Evolutionary conservation across 768 basidiomycete species (phyloP).

Genomic region (Lactifluus subvellereus): DNA sequence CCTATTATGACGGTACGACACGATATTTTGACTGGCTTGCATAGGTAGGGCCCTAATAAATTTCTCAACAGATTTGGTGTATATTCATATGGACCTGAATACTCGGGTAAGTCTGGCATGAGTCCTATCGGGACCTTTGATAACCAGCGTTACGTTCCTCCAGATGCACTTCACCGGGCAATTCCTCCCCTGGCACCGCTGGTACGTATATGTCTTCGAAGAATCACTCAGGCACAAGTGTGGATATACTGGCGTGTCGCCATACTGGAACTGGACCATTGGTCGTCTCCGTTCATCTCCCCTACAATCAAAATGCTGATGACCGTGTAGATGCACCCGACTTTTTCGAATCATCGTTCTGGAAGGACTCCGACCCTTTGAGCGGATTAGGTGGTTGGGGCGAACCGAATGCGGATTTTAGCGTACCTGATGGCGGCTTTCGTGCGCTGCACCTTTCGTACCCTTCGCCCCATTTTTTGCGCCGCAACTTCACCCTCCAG

Average conservation of each 20-base stretch:
- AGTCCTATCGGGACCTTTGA: not conserved
- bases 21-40: not conserved
- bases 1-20: constrained; percentile 23
- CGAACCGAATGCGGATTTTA: constrained; percentile 23
- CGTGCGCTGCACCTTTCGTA: constrained; percentile 29
- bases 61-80: constrained; percentile 23
- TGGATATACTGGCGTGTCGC: constrained; percentile 25
- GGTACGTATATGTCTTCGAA: constrained; percentile 26
- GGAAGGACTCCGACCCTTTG: constrained; percentile 24
- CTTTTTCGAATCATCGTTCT: constrained; percentile 25
- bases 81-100: constrained; percentile 30
- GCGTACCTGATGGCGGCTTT: constrained; percentile 30
- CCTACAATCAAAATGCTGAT: not conserved
- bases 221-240: constrained; percentile 25
- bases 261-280: constrained; percentile 31
- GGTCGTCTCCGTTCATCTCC: constrained; percentile 8
- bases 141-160: not conserved
- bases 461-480: constrained; percentile 31
- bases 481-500: constrained; percentile 33
- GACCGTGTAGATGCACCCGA: constrained; percentile 25
- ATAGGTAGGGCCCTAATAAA: not conserved
- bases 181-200: constrained; percentile 31
- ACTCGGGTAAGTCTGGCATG: constrained; percentile 7
- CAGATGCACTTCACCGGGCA: constrained; percentile 27
- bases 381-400: constrained; percentile 31